Evolutionary conservation across 1,284 basidiomycete genomes (phyloP), one percentile per base, ranked within the genome.

Genomic region (Macrocybe sp.): DNA sequence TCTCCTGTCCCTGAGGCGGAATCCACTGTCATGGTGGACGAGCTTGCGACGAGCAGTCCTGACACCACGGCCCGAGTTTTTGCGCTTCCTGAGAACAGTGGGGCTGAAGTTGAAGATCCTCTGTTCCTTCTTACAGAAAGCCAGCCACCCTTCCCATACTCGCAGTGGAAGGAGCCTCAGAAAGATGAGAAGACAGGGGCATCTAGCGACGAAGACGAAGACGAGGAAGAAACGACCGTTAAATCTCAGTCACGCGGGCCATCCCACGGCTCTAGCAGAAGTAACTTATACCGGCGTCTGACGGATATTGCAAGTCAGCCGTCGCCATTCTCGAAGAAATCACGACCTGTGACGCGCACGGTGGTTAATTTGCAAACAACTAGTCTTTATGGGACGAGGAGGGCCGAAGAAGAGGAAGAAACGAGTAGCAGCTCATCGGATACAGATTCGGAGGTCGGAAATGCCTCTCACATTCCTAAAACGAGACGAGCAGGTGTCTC

Each of bases 291-390:
- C 59, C 76, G 75, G 7, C 59, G 71, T 22, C 62, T 87, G 37
- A 75, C 78, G 6, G 74, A 79, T 41, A 68, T 87, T 46, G 69
- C 76, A 14, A 72, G 70, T 55, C 70, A 75, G 55, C 55, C 58
- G 28, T 42, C 53, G 40, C 57, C 76, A 49, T 75, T 75, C 61
- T 54, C 69, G 52, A 54, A 62, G 41, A 54, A 53, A 43, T 59
- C 57, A 52, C 64, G 51, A 51, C 54, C 62, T 30, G 22, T 22
- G 22, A 22, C 22, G 22, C 22, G 22, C 22, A 4, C 22, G 22
- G 22, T 22, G 4, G 22, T 22, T 3, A 22, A 22, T 22, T 22
- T 3, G 22, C 22, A 22, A 22, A 58, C 56, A 48, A 67, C 68
- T 46, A 57, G 68, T 41, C 69, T 68, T 44, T 69, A 65, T 6